phyloP scores from a whole-genome alignment of 2,329 filamentous ascomycete species.

The Diaporthe ampelina region DNA sequence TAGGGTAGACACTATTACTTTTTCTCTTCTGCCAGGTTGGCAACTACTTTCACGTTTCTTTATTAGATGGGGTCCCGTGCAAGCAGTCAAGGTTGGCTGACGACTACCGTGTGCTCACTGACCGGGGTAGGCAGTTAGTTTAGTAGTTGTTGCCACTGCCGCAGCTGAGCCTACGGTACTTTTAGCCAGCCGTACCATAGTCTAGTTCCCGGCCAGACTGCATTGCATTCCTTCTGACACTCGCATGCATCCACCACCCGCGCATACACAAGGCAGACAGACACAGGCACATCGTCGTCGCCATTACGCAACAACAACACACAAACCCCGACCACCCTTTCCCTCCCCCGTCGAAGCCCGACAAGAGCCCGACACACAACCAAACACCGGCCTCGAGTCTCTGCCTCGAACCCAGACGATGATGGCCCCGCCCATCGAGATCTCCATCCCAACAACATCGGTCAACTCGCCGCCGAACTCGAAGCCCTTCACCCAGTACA shows the following conservation, averaged over 20 bases:
- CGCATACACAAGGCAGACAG: background rate
- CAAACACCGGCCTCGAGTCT: background rate
- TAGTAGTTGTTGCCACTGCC: background rate
- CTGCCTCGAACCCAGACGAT: slow-evolving; percentile 35
- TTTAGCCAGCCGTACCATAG: no score
- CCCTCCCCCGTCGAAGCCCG: background rate
- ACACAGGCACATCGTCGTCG: background rate
- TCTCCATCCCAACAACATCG: slow-evolving; percentile 77
- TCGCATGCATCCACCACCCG: background rate
- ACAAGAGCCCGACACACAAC: background rate
- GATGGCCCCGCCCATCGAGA: slow-evolving; percentile 77
- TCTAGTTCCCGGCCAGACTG: background rate
- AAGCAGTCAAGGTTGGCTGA: background rate
- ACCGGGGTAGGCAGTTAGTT: background rate
- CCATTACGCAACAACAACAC: no score
- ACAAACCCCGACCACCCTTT: no score
- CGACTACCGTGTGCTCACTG: background rate
- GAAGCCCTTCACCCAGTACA: slow-evolving; percentile 83
- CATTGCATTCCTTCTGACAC: background rate
- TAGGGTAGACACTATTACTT: no score
- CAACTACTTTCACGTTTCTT: background rate
- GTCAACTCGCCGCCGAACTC: slow-evolving; percentile 62
- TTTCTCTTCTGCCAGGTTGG: background rate
- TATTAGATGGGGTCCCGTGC: background rate
- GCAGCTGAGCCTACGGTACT: background rate